Percentiles rank a stretch among this genome's conserved stretches.
These are phyloP conservation scores for Ophiobolus disseminans DNA, from an alignment of 2,329 filamentous ascomycete genomes.

Conservation along the genomic window DNA sequence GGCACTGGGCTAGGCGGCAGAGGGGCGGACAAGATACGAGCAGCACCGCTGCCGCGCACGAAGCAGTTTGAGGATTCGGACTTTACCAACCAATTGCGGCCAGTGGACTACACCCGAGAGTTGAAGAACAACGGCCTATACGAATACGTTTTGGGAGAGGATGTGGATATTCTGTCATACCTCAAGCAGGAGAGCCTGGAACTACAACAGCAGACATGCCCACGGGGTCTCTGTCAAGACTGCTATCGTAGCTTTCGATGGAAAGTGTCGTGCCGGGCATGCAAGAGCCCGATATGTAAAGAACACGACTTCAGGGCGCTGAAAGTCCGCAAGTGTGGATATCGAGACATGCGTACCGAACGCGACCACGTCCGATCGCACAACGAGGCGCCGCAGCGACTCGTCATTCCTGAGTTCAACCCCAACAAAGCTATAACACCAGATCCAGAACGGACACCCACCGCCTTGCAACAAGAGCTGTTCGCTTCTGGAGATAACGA, in stretches of 20 bases:
- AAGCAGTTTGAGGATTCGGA: conserved; percentile 65
- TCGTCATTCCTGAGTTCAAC: conserved; percentile 49
- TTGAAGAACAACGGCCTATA: conserved; percentile 51
- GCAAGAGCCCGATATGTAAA: conserved; percentile 64
- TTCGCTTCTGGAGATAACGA: conserved; percentile 34
- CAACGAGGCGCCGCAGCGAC: conserved; percentile 38
- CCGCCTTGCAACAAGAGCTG: conserved; percentile 30
- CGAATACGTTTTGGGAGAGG: conserved; percentile 51
- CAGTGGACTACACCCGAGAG: conserved; percentile 52
- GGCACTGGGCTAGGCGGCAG: conserved; percentile 56
- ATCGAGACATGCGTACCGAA: conserved; percentile 61
- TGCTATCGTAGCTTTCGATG: conserved; percentile 65
- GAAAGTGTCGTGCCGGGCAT: conserved; percentile 66
- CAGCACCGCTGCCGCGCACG: conserved; percentile 62
- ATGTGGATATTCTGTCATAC: conserved; percentile 49
- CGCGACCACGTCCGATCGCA: conserved; percentile 49
- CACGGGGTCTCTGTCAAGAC: conserved; percentile 64
- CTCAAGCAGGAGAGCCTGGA: conserved; percentile 53
- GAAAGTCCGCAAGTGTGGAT: conserved; percentile 64
- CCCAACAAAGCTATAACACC: conserved; percentile 32
- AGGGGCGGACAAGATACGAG: conserved; percentile 63
- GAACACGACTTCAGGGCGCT: conserved; percentile 66
- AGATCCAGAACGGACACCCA: conserved; percentile 34
- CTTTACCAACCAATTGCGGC: conserved; percentile 57
- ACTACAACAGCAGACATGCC: conserved; percentile 55